These are phyloP conservation scores for Syzygium jambos DNA, from an alignment of 345 rosid species.

Conservation along the genomic window DNA sequence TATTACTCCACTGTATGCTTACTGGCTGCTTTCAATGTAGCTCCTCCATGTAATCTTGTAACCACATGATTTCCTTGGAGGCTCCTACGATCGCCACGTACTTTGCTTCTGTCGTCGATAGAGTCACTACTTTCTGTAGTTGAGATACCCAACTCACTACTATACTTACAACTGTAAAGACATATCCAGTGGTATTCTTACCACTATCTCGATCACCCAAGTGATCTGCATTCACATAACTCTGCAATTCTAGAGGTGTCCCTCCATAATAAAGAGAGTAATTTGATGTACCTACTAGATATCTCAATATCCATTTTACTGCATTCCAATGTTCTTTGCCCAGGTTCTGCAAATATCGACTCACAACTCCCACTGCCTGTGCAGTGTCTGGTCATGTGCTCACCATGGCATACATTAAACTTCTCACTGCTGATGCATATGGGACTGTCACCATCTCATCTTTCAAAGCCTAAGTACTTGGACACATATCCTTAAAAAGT, in stretches of 20 bases:
- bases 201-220: neutral
- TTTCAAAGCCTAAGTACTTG: neutral
- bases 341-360: neutral
- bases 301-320: too few relatives aligned
- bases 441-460: neutral
- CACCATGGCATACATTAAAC: neutral
- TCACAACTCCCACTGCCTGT: neutral
- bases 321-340: accelerated
- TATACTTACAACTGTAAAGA: accelerated
- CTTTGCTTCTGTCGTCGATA: too few relatives aligned
- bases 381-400: neutral
- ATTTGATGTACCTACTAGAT: neutral
- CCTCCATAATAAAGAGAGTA: neutral
- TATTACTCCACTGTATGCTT: too few relatives aligned
- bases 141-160: neutral
- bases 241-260: accelerated
- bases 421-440: accelerated
- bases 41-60: too few relatives aligned
- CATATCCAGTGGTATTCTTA: neutral
- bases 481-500: too few relatives aligned
- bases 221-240: neutral
- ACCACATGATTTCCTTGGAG: neutral
- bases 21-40: neutral
- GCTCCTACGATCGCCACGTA: neutral
- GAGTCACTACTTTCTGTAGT: neutral